These are phyloP conservation scores for Posidonia oceanica DNA, from an alignment of 116 monocot genomes.

Conservation along the genomic window DNA sequence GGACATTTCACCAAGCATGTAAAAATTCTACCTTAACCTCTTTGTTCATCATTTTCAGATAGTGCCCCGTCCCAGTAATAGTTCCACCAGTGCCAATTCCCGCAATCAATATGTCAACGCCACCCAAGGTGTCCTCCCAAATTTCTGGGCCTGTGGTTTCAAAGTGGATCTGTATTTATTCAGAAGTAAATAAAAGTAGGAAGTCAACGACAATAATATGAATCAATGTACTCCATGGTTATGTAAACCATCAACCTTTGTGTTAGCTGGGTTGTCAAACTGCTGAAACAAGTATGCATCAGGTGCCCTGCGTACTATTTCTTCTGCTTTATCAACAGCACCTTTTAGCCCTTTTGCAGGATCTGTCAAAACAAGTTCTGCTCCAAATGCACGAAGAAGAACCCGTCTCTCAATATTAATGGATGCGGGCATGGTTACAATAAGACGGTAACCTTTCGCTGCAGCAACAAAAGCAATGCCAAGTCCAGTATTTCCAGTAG, in stretches of 20 bases:
- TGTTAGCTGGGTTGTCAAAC: slow-evolving; percentile 79
- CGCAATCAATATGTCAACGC: slow-evolving; percentile 73
- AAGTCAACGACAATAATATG: slow-evolving; percentile 11
- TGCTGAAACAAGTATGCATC: slow-evolving; percentile 91
- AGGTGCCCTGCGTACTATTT: slow-evolving; percentile 49
- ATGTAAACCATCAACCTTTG: slow-evolving; percentile 44
- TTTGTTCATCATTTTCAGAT: slow-evolving; percentile 87
- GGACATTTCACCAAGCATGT: background rate
- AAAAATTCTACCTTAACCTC: slow-evolving; percentile 58
- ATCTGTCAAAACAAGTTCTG: slow-evolving; percentile 84
- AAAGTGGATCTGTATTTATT: slow-evolving; percentile 85
- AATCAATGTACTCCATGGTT: background rate
- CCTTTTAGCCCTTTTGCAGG: slow-evolving; percentile 81
- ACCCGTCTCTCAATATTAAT: slow-evolving; percentile 81
- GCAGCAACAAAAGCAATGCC: slow-evolving; percentile 88
- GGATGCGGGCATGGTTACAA: slow-evolving; percentile 81
- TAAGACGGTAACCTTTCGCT: slow-evolving; percentile 77
- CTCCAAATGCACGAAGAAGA: slow-evolving; percentile 66
- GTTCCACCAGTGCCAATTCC: slow-evolving; percentile 94
- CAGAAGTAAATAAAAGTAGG: slow-evolving; percentile 33
- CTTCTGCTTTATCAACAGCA: slow-evolving; percentile 73
- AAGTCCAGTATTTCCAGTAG: slow-evolving; percentile 80
- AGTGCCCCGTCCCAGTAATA: slow-evolving; percentile 69
- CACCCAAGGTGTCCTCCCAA: slow-evolving; percentile 89
- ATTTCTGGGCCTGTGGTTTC: slow-evolving; percentile 97